phyloP scores from a whole-genome alignment of 2,329 filamentous ascomycete genomes.

The Chaetothyriales sp. region DNA sequence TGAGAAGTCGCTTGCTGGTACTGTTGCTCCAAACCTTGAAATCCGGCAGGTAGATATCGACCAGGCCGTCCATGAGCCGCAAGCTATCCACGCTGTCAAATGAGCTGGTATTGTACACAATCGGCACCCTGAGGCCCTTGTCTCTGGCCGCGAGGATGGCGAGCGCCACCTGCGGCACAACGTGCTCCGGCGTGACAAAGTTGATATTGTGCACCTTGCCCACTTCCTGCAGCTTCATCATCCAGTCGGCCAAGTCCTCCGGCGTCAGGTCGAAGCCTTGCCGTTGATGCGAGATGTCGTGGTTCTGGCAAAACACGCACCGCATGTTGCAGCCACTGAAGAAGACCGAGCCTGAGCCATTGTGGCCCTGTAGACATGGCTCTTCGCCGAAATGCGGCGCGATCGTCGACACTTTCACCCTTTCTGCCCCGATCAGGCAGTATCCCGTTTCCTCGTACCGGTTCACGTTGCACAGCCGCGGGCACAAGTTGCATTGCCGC shows the following conservation, averaged over 20 bases:
- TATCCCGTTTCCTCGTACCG: slow-evolving; percentile 65
- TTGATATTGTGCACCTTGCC: slow-evolving; percentile 86
- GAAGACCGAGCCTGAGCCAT: slow-evolving; percentile 69
- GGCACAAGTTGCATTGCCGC: slow-evolving; percentile 67
- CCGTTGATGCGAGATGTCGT: slow-evolving; percentile 70
- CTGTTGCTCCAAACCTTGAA: slow-evolving; percentile 66
- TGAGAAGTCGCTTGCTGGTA: slow-evolving; percentile 58
- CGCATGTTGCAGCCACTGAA: slow-evolving; percentile 64
- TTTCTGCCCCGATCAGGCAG: slow-evolving; percentile 60
- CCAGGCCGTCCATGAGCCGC: slow-evolving; percentile 59
- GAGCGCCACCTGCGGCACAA: slow-evolving; percentile 68
- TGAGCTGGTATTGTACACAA: slow-evolving; percentile 74
- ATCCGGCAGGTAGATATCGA: slow-evolving; percentile 79
- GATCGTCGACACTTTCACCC: slow-evolving; percentile 68
- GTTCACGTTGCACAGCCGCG: slow-evolving; percentile 63
- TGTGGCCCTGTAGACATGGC: slow-evolving; percentile 68
- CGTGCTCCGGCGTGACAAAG: slow-evolving; percentile 72
- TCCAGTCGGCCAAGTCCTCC: slow-evolving; percentile 69
- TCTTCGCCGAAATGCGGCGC: slow-evolving; percentile 79
- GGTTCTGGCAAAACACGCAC: slow-evolving; percentile 66
- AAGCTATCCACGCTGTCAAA: slow-evolving; percentile 66
- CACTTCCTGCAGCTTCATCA: slow-evolving; percentile 64
- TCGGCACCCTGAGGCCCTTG: slow-evolving; percentile 55
- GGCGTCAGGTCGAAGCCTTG: slow-evolving; percentile 68
- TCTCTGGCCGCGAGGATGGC: slow-evolving; percentile 61